Conservation (phyloP, 148 eudicot genomes). For the Diospyros kaki region DNA sequence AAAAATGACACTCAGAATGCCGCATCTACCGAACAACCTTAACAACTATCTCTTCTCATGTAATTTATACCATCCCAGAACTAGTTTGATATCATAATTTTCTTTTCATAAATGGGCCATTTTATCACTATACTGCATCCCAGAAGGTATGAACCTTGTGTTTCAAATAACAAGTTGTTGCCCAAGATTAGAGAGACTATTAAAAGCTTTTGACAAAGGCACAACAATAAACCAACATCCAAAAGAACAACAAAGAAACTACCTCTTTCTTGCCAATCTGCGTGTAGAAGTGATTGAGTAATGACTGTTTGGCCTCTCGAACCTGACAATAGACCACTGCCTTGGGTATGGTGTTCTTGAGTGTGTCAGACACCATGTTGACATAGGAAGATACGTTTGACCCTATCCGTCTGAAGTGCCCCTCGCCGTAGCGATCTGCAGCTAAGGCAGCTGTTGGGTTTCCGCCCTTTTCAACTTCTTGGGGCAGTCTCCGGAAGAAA, state of each 20-base stretch:
- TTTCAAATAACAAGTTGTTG: not conserved
- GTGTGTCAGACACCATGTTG: slow-evolving; percentile 64
- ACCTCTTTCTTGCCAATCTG: slow-evolving; percentile 79
- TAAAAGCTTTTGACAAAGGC: not conserved
- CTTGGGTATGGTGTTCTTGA: slow-evolving; percentile 63
- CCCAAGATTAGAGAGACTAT: not conserved
- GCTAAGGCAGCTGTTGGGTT: slow-evolving; percentile 27
- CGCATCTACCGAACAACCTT: too few species aligned
- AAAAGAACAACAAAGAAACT: not conserved
- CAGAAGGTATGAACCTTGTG: not conserved
- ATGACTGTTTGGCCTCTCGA: slow-evolving; percentile 58
- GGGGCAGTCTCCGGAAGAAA: slow-evolving; percentile 57
- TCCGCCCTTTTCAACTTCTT: slow-evolving; percentile 46
- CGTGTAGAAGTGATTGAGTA: slow-evolving; percentile 61
- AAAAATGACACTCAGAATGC: not conserved
- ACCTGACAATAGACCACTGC: slow-evolving; percentile 86
- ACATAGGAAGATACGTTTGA: slow-evolving; percentile 71
- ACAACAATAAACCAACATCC: not conserved
- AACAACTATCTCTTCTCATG: too few species aligned
- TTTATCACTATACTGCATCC: not conserved
- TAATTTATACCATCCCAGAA: too few species aligned
- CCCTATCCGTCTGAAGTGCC: slow-evolving; percentile 52
- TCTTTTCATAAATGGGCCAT: too few species aligned
- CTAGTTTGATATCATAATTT: too few species aligned
- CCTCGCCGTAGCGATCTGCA: slow-evolving; percentile 44